Base-by-base conservation (phyloP, 1,284 basidiomycete species). In the Rhodotorula mucilaginosa region DNA sequence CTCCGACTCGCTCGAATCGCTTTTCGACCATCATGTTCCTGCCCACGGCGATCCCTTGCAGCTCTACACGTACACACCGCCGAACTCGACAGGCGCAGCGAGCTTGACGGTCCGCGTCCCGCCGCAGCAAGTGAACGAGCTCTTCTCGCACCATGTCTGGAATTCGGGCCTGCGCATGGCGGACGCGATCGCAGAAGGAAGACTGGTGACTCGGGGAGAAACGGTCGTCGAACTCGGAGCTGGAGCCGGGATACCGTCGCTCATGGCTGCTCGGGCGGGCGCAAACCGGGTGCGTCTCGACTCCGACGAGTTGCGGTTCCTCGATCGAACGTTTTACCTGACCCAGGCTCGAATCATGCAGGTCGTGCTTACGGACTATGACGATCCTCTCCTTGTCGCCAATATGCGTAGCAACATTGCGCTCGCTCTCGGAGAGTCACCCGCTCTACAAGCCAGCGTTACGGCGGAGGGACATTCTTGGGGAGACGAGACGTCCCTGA, bases 91-190 rank as follows among this genome's bases (percentile, higher is more conserved):
- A 19, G 12, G 19, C 7, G 52, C 5, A 2, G 23, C 12, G 23
- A 31, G 1, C 51, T 47, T 69, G 46, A 51, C 31, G 8, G 63
- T 65, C 47, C 61, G 64, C 10, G 58, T 69, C 10, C 71, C 67
- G 16, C 71, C 65, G 23, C 69, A 68, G 46, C 61, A 69, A 13
- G 49, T 61, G 39, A 70, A 63, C 57, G 23, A 49, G 47, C 61
- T 71, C 6, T 71, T 71, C 39, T 67, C 72, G 3, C 69, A 74
- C 31, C 63, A 62, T 31, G 72, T 67, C 44, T 72, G 68, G 66
- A 57, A 65, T 10, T 39, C 51, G 29, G 44, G 29, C 13, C 31
- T 66, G 47, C 12, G 65, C 15, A 31, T 68, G 62, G 69, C 57
- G 54, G 66, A 46, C n/a, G 48, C 31, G 34, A 29, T 68, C 19